phyloP scores from a whole-genome alignment of 148 eudicot genomes.

The Oxyria digyna region DNA sequence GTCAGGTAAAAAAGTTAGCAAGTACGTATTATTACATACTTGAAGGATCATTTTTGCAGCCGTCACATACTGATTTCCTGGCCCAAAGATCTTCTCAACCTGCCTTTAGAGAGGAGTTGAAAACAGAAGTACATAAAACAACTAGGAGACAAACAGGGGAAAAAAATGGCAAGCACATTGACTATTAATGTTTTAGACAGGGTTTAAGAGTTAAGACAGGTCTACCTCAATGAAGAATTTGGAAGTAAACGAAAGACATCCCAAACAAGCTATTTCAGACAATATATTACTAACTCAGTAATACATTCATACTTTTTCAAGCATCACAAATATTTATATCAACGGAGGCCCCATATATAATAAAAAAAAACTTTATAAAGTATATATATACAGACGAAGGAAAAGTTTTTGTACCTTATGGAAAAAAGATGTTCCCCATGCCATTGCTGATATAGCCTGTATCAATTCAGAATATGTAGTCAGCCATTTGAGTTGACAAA shows the following conservation, averaged over 20 bases:
- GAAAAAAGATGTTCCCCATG: constrained; percentile 98
- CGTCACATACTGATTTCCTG: constrained; percentile 98
- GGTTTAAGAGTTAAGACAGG: neutral
- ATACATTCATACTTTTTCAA: neutral
- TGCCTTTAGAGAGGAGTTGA: constrained; percentile 16
- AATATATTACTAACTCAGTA: too few species aligned
- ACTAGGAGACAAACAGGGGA: neutral
- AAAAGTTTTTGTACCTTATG: constrained; percentile 55
- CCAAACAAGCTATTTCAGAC: too few species aligned
- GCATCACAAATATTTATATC: neutral
- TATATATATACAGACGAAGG: neutral
- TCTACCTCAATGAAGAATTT: neutral
- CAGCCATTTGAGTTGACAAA: neutral
- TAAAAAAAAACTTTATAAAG: neutral
- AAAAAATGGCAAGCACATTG: neutral
- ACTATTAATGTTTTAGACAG: neutral
- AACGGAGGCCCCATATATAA: neutral
- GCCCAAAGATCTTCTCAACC: constrained; percentile 98
- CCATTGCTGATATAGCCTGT: constrained; percentile 99
- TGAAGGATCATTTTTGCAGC: constrained; percentile 99
- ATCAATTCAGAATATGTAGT: neutral
- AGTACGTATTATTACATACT: constrained; percentile 24
- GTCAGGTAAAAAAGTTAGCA: neutral
- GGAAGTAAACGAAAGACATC: neutral
- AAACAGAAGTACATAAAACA: neutral